Base-by-base conservation (phyloP, 2,329 filamentous ascomycete genomes). In the Scedosporium dehoogii region DNA sequence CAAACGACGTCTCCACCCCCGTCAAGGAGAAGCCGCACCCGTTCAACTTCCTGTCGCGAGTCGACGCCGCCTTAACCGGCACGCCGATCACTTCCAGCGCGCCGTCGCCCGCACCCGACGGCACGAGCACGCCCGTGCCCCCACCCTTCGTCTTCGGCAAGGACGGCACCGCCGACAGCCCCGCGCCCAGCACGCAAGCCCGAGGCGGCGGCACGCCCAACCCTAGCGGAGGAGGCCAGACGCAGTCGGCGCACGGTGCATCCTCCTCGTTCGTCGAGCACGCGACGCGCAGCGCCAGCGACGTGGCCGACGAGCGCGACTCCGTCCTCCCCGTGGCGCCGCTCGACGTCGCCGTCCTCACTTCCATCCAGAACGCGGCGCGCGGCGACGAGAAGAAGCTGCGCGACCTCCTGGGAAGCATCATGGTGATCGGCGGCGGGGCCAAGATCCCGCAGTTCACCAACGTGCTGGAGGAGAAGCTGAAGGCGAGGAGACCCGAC, bases 361-460 rank as follows among this genome's bases (percentile, higher is more conserved):
- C 90, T 16, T 92, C 88, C 58, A 96, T 97, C 70, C 84, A 89
- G 58, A 89, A 96, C 73, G 94, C 91, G 6, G 88, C 91, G 60
- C 89, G 88, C 65, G 88, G 88, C 63, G 93, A 97, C 71, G 92
- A 97, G 67, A 93, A 94, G 77, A 96, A 96, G 74, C 86, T 93
- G 66, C 88, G 91, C 61, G 94, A 99, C 71, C 89, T 96, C 70
- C 81, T 96, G 38, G 90, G 90, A 44, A 89, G 89, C 57, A 93
- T 96, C 76, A 94, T 96, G 89, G 85, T 96, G 1, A 86, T 96
- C 61, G 92, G 92, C 58, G 92, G 92, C 33, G 91, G 90, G 2
- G 86, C 89, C 66, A 90, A 94, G 77, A 86, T 89, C 0, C 86
- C 89, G 1, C 85, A 90, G 5, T 89, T 99, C 69, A 88, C 90